Conservation (phyloP, 176 grass and related monocot species). For the Poa pratensis region DNA sequence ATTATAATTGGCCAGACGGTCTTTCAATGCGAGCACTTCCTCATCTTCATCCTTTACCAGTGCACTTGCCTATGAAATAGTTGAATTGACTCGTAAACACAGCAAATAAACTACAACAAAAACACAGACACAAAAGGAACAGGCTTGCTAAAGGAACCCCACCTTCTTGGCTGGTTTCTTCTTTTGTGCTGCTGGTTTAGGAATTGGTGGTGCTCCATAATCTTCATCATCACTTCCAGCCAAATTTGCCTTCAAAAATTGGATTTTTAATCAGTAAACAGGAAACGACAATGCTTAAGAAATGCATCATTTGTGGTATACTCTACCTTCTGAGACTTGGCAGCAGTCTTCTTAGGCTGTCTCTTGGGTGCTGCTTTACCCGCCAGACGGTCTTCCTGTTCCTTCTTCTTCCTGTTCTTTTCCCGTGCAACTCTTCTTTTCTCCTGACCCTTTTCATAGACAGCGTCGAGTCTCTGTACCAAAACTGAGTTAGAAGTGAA, state of each 20-base stretch:
- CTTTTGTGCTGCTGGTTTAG: constrained; percentile 26
- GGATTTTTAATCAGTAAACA: not conserved
- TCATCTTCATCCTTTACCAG: constrained; percentile 50
- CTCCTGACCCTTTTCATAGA: constrained; percentile 31
- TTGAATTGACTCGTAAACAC: not conserved
- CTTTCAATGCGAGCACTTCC: constrained; percentile 47
- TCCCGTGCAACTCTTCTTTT: constrained; percentile 35
- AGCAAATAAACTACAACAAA: not conserved
- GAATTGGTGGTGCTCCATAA: not conserved
- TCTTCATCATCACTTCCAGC: constrained; percentile 57
- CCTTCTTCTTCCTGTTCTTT: not conserved
- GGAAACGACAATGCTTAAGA: not conserved
- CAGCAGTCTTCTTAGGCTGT: constrained; percentile 52
- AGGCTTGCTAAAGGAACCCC: not conserved
- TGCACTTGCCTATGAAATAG: constrained; percentile 42
- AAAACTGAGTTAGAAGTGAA: constrained; percentile 13
- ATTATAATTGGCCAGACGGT: constrained; percentile 50
- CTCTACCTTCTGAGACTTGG: constrained; percentile 38
- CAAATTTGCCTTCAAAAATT: constrained; percentile 41
- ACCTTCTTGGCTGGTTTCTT: constrained; percentile 52
- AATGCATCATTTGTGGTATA: not conserved
- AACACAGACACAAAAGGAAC: not conserved
- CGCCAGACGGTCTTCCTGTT: not conserved
- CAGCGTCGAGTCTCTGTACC: constrained; percentile 53
- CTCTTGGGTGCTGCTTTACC: constrained; percentile 39